Evolutionary conservation across 1,139 yeast genomes (phyloP), one percentile per base, ranked within the genome.

Genomic region (Saccharomyces pastorianus): DNA sequence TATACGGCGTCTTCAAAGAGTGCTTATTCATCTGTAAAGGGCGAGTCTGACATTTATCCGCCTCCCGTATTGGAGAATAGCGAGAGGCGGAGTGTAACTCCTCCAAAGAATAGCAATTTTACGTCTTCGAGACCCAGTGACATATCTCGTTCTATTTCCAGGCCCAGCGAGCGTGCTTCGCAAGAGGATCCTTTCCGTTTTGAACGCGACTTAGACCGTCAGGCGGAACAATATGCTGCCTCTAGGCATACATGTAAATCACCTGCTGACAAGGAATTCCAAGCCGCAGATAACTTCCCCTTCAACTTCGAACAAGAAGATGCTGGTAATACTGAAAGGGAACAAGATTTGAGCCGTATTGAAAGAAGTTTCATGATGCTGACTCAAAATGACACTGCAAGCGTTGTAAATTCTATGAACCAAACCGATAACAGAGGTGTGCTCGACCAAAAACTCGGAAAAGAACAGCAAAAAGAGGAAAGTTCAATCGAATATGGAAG

Each of bases 301-400:
- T 51, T 52, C 29, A 52, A 50, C 26, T 50, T 54, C 34, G 53
- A 52, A n/a, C 44, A 42, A 27, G 27, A n/a, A 17, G 25, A 34
- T 20, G n/a, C 25, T 11, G 7, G 13, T 38, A 38, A 17, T 38
- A 5, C 8, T 38, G 17, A 23, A 6, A 17, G 25, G n/a, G 44
- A 38, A 17, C 44, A 50, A 20, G 59, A 54, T 6, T 32, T 64
- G 53, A 60, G 64, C 48, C 70, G 70, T 8, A 64, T 67, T 8
- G 71, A 66, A 53, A 60, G 56, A 53, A 65, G 69, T 44, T 67
- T 65, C 49, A 59, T 63, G 64, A 63, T 64, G 61, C 56, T 67
- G 20, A 67, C 69, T 4, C 65, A 61, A 49, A 64, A 61, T 48
- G 64, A 63, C 44, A 51, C 58, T n/a, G 44, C 25, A 38, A 38